phyloP scores from a whole-genome alignment of 768 basidiomycete species.

The Neoboletus subvelutipes region DNA sequence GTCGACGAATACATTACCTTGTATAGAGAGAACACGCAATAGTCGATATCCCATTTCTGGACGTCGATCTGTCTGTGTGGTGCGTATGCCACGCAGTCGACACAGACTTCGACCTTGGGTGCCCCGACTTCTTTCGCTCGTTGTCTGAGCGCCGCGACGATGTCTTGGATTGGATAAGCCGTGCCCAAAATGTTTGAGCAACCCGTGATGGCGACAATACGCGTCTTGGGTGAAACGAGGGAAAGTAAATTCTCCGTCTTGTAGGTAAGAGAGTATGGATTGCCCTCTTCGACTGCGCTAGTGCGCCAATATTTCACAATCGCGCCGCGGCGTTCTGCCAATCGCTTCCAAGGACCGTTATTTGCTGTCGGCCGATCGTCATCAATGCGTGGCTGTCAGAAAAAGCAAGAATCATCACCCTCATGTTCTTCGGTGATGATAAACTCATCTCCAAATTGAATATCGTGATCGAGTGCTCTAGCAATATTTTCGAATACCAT shows the following conservation, averaged over 20 bases:
- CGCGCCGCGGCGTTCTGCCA: constrained; percentile 57
- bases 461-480: constrained; percentile 53
- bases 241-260: constrained; percentile 56
- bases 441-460: constrained; percentile 66
- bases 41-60: constrained; percentile 76
- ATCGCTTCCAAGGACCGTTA: constrained; percentile 71
- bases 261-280: constrained; percentile 65
- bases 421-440: constrained; percentile 82
- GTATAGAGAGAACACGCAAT: constrained; percentile 69
- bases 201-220: constrained; percentile 70
- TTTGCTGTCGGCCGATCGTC: constrained; percentile 49
- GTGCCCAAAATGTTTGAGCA: constrained; percentile 77
- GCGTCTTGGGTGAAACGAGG: constrained; percentile 62
- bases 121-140: constrained; percentile 53
- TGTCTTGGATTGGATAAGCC: constrained; percentile 57
- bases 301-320: constrained; percentile 60
- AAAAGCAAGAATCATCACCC: constrained; percentile 40
- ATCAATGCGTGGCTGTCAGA: not conserved
- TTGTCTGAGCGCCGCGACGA: constrained; percentile 50
- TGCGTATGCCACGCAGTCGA: constrained; percentile 80
- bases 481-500: constrained; percentile 69
- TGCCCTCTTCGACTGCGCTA: constrained; percentile 46
- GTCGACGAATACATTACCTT: constrained; percentile 46
- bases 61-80: constrained; percentile 74
- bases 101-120: constrained; percentile 60